Evolutionary conservation across 352 stramenopile genomes (phyloP).

Genomic region (Albugo laibachii): DNA sequence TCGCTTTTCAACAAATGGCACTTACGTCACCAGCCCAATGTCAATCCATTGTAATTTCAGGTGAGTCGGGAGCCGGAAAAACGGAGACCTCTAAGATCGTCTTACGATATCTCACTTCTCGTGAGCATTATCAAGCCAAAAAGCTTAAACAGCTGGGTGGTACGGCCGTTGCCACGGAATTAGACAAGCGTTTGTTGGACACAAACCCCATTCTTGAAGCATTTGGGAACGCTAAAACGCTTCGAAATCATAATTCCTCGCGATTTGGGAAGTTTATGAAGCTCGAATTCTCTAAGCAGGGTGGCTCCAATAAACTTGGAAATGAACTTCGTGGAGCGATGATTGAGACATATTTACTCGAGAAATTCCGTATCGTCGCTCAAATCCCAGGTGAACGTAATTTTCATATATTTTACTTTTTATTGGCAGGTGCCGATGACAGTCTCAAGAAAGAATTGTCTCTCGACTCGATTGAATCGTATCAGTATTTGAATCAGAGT

Average conservation of each 20-base stretch:
- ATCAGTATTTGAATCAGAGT: constrained; percentile 75
- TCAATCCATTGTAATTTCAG: constrained; percentile 78
- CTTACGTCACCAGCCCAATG: constrained; percentile 57
- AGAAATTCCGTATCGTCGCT: constrained; percentile 78
- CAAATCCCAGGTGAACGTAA: constrained; percentile 77
- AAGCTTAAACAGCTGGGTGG: constrained; percentile 8
- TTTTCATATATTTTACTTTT: constrained; percentile 85
- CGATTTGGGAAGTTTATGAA: constrained; percentile 83
- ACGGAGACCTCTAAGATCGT: constrained; percentile 82
- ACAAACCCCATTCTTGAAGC: constrained; percentile 79
- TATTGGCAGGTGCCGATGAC: constrained; percentile 54
- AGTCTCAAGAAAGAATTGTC: constrained; percentile 32
- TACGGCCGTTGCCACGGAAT: constrained; percentile 37
- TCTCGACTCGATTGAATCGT: constrained; percentile 31
- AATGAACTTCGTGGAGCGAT: constrained; percentile 60
- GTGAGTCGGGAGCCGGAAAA: constrained; percentile 72
- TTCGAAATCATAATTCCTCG: constrained; percentile 77
- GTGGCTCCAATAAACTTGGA: background rate
- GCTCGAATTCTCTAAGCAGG: constrained; percentile 63
- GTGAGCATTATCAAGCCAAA: constrained; percentile 40
- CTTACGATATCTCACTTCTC: constrained; percentile 67
- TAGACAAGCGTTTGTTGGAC: constrained; percentile 74
- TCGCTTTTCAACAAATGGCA: constrained; percentile 80
- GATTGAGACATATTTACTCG: constrained; percentile 78
- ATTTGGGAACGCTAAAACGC: constrained; percentile 77